Evolutionary conservation across 805 yeast species (phyloP).

Genomic region (Ascoidea tarda): DNA sequence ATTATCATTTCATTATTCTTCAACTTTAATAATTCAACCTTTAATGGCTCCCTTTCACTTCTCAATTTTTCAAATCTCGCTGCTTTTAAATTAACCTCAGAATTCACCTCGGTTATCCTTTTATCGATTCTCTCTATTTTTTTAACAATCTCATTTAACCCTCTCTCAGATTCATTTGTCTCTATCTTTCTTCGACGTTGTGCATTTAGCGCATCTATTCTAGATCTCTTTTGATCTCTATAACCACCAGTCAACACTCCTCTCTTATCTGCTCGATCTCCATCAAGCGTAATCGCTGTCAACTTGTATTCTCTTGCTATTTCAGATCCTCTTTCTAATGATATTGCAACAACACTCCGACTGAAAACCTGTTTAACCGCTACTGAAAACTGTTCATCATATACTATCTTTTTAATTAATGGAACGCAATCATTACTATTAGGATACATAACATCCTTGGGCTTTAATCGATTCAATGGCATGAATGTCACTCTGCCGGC

Average conservation of each 20-base stretch:
- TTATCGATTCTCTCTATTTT: conserved; percentile 32
- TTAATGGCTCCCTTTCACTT: conserved; percentile 27
- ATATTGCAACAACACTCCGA: conserved; percentile 60
- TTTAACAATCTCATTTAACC: conserved; percentile 23
- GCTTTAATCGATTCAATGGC: conserved; percentile 62
- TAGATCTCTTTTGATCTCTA: conserved; percentile 50
- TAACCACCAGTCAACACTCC: conserved; percentile 89
- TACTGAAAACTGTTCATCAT: conserved; percentile 36
- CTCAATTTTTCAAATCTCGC: conserved; percentile 28
- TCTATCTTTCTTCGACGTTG: conserved; percentile 39
- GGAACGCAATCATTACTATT: conserved; percentile 55
- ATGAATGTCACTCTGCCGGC: conserved; percentile 84
- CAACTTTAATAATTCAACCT: conserved; percentile 26
- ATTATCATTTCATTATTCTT: conserved; percentile 25
- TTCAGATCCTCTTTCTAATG: conserved; percentile 53
- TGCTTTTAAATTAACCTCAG: conserved; percentile 22
- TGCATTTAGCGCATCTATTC: conserved; percentile 54
- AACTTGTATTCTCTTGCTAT: conserved; percentile 46
- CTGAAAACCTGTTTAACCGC: conserved; percentile 79
- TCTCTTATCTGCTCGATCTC: conserved; percentile 72
- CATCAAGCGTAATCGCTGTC: conserved; percentile 79
- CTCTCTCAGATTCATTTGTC: conserved; percentile 24
- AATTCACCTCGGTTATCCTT: conserved; percentile 34
- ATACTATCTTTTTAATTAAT: conserved; percentile 58
- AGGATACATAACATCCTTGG: conserved; percentile 37